Evolutionary conservation across 2,329 filamentous ascomycete species (phyloP), one percentile per base, ranked within the genome.

Genomic region (Bipolaris victoriae): DNA sequence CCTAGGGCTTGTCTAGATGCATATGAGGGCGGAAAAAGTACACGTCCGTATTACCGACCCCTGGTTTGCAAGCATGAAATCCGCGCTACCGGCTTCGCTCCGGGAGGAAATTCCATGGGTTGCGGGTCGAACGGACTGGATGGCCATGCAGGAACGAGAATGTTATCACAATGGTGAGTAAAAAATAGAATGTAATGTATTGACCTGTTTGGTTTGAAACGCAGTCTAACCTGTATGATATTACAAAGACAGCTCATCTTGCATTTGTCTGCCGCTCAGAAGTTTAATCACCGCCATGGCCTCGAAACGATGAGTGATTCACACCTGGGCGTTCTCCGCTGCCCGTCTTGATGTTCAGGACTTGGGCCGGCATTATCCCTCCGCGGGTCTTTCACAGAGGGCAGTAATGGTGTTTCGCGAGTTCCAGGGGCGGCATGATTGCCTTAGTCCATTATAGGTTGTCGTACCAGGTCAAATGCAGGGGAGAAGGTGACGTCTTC

Each of bases 261-360:
- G 33, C 9, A 57, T 22, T 37, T n/a, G 33, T 49, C 35, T 53
- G 55, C 33, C 29, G 37, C 33, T 33, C 37, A n/a, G 41, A 20
- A 40, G 37, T 44, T 43, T 45, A 41, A 43, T 54, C 18, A 52
- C 26, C 49, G 39, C 31, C 11, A 41, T 11, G 29, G 13, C 24
- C 29, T 60, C 54, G 60, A 69, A 65, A 69, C 61, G 37, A 36
- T 49, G 62, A 57, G 46, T 40, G 63, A 61, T 66, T 62, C 61
- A 66, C 41, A 50, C 49, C 24, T 33, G 20, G 36, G 10, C 50
- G 16, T 16, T 57, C 24, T 39, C 55, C 55, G 49, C 49, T 18
- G 10, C 15, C 33, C 11, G 18, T 31, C 31, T 40, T 49, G 24
- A 26, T 18, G 33, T 29, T 43, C 5, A 22, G 15, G 20, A n/a